Base-by-base conservation (phyloP, 1,284 basidiomycete species). In the Hypsizygus ulmarius region DNA sequence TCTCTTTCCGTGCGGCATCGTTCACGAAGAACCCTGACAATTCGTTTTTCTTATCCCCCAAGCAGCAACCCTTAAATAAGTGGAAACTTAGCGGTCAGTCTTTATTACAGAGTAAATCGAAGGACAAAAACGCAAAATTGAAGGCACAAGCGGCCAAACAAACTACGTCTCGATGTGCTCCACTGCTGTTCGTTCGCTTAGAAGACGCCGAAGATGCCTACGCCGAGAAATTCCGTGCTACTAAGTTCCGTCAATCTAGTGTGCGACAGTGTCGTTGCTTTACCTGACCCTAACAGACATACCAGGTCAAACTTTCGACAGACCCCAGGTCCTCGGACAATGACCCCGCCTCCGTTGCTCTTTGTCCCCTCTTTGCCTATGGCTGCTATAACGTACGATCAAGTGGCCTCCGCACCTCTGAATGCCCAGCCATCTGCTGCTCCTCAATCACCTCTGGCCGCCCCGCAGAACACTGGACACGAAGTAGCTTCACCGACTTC, bases 181-280 rank as follows among this genome's bases (percentile, higher is more conserved):
- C 65, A 8, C 53, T 69, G 42, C 38, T 27, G 9, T 64, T 68
- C 49, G 53, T 68, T 14, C 57, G 64, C 42, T 34, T 68, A 28
- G 40, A 52, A 15, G 56, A 60, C 38, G 59, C 61, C 2, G 62
- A 66, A 43, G 42, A 47, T 27, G 43, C 55, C 1, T 64, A 64
- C 33, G 27, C 40, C 7, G 41, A 27, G 6, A 45, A 53, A 34
- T 44, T 39, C 12, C 43, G 33, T 34, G 4, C 43, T 39, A 18
- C 49, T 19, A 53, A 38, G 52, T 58, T 52, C 28, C 39, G 44
- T 45, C 34, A 45, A 29, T 35, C 27, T 52, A 25, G 34, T 37
- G 16, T 8, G 15, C 38, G 12, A 18, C 25, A 30, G 32, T 15
- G 5, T 8, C 36, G 9, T 19, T 34, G 29, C 11, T 42, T 51